Percentiles rank a stretch among this genome's conserved stretches.
Conservation (phyloP, 2,329 filamentous ascomycete genomes). For the Cytospora leucostoma region DNA sequence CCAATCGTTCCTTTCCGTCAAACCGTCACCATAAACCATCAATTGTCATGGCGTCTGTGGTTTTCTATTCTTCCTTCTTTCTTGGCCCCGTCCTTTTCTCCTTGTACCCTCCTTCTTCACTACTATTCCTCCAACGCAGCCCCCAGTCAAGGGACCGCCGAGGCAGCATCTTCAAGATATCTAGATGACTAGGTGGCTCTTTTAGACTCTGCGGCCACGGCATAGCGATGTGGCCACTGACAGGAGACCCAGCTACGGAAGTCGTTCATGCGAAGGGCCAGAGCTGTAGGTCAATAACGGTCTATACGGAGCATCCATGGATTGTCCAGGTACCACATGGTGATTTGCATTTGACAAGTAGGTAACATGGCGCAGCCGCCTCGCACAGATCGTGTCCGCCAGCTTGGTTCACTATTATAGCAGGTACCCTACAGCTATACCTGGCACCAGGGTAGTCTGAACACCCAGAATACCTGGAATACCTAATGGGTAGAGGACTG, state of each 20-base stretch:
- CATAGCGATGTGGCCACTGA: neutral
- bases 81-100: neutral
- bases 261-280: neutral
- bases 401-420: constrained; percentile 1
- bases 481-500: too few species aligned
- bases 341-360: neutral
- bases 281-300: neutral
- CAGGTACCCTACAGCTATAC: neutral
- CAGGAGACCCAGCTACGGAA: neutral
- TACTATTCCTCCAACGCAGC: neutral
- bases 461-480: too few species aligned
- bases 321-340: neutral
- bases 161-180: too few species aligned
- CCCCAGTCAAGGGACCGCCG: neutral
- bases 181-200: neutral
- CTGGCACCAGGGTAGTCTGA: neutral
- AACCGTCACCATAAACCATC: too few species aligned
- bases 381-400: constrained; percentile 8
- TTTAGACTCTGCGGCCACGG: neutral
- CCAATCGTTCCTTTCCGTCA: too few species aligned
- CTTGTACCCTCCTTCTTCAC: too few species aligned
- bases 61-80: neutral
- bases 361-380: neutral
- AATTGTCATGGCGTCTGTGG: neutral
- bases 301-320: neutral